A percentile compares a stretch with the other conserved stretches of the same genome.
Evolutionary conservation across 2,329 filamentous ascomycete genomes (phyloP).

Genomic region (Fusarium anguioides): DNA sequence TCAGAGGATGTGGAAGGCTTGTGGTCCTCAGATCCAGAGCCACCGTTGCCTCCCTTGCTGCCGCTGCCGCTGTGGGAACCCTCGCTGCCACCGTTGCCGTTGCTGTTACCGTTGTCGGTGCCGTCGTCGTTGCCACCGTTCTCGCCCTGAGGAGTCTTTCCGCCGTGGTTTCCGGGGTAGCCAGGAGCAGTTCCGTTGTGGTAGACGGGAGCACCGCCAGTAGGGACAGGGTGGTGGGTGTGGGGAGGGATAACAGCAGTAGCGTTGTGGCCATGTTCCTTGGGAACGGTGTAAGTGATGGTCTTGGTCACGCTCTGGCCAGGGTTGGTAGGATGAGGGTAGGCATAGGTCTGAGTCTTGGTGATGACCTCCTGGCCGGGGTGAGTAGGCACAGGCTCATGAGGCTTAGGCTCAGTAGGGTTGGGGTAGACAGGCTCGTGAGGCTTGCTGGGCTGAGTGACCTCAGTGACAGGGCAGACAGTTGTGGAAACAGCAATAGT

Average conservation of each 20-base stretch:
- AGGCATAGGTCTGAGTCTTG: constrained; percentile 43
- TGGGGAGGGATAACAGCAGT: constrained; percentile 37
- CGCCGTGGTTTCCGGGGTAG: constrained; percentile 29
- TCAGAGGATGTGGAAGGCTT: constrained; percentile 26
- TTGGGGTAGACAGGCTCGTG: constrained; percentile 25
- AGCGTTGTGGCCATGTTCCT: constrained; percentile 28
- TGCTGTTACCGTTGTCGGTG: background rate
- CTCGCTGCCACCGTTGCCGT: background rate
- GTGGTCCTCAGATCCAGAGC: constrained; percentile 22
- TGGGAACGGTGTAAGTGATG: constrained; percentile 42
- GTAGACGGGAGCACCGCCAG: constrained; percentile 24
- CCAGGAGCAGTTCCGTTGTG: constrained; percentile 32
- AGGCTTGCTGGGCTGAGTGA: constrained; percentile 31
- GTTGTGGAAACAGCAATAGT: constrained; percentile 39
- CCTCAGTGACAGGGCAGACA: constrained; percentile 37
- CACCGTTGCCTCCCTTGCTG: background rate
- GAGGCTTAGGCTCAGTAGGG: constrained; percentile 37
- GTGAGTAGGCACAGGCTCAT: constrained; percentile 32
- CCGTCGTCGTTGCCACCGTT: constrained; percentile 11
- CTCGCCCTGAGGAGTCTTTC: constrained; percentile 30
- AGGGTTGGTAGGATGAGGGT: constrained; percentile 42
- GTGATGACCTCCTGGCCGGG: constrained; percentile 39
- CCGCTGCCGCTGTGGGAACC: constrained; percentile 1
- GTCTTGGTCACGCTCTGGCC: constrained; percentile 42
- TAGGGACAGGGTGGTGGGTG: constrained; percentile 35